phyloP scores from a whole-genome alignment of 164 flowering plant species.

The Macadamia integrifolia region DNA sequence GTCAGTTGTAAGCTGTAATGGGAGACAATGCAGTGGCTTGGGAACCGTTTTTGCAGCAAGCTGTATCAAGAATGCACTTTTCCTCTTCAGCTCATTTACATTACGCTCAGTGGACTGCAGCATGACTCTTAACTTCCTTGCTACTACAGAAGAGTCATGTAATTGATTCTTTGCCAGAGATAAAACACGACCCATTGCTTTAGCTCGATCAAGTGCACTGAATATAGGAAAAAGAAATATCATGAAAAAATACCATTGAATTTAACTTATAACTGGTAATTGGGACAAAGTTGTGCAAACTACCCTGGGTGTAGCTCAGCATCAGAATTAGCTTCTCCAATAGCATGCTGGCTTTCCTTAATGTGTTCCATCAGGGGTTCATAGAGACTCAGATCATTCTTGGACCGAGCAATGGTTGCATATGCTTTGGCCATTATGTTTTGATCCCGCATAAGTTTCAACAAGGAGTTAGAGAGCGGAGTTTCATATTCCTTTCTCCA shows the following conservation, averaged over 20 bases:
- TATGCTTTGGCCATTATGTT: slow-evolving; percentile 52
- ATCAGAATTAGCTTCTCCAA: no score
- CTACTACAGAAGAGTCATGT: slow-evolving; percentile 58
- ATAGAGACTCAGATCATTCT: no score
- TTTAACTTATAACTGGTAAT: slow-evolving; percentile 4
- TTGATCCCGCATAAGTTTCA: no score
- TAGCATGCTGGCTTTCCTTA: slow-evolving; percentile 33
- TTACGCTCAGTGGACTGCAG: slow-evolving; percentile 70
- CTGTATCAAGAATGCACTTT: slow-evolving; percentile 43
- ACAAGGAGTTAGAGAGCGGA: no score
- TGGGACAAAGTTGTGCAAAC: slow-evolving; percentile 2
- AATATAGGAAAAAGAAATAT: no score
- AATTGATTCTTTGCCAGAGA: slow-evolving; percentile 75
- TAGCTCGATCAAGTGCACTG: no score
- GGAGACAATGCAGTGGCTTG: no score
- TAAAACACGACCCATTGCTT: slow-evolving; percentile 79
- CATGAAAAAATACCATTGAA: slow-evolving; percentile 2
- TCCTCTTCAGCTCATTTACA: slow-evolving; percentile 54
- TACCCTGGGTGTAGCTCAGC: slow-evolving; percentile 45
- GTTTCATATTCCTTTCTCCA: no score
- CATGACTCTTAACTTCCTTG: slow-evolving; percentile 86
- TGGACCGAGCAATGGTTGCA: no score
- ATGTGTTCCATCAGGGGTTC: no score
- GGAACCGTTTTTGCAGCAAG: no score
- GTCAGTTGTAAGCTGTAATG: no score